phyloP scores from a whole-genome alignment of 2,329 filamentous ascomycete species.

The Mycosphaerella sp. region DNA sequence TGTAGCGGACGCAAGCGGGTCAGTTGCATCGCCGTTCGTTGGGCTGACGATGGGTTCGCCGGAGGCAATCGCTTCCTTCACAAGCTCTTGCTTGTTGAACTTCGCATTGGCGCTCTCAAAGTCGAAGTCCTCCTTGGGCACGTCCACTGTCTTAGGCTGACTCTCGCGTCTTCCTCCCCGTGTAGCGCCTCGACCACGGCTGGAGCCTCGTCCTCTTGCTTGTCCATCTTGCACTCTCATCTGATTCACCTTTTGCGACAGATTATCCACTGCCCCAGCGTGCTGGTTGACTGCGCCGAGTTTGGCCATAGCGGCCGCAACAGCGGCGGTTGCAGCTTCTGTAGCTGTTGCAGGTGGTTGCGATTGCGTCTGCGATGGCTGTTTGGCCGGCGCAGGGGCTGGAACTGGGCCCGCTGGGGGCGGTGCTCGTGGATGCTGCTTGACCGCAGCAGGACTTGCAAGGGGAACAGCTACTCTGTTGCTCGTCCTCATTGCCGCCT shows the following conservation, averaged over 20 bases:
- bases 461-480: constrained; percentile 57
- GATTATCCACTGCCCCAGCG: constrained; percentile 52
- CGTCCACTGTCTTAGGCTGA: constrained; percentile 58
- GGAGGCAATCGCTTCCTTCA: constrained; percentile 78
- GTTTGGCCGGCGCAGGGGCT: constrained; percentile 10
- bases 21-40: constrained; percentile 20
- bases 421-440: constrained; percentile 20
- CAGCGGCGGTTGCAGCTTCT: constrained; percentile 66
- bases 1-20: constrained; percentile 26
- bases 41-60: constrained; percentile 58
- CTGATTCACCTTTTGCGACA: constrained; percentile 68
- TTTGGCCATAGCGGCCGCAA: constrained; percentile 74
- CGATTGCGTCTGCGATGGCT: constrained; percentile 6
- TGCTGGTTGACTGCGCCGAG: constrained; percentile 41
- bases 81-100: constrained; percentile 80
- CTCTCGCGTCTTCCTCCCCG: constrained; percentile 33
- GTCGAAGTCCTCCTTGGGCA: constrained; percentile 86
- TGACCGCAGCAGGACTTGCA: constrained; percentile 31
- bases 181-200: constrained; percentile 42
- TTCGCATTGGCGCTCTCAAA: constrained; percentile 82
- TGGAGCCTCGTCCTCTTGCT: constrained; percentile 37
- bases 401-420: constrained; percentile 6
- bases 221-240: constrained; percentile 50
- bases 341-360: constrained; percentile 51
- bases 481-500: constrained; percentile 37